These are phyloP conservation scores for Vairimorpha ceranae DNA, from an alignment of 371 early-diverging fungal species.

Conservation along the genomic window DNA sequence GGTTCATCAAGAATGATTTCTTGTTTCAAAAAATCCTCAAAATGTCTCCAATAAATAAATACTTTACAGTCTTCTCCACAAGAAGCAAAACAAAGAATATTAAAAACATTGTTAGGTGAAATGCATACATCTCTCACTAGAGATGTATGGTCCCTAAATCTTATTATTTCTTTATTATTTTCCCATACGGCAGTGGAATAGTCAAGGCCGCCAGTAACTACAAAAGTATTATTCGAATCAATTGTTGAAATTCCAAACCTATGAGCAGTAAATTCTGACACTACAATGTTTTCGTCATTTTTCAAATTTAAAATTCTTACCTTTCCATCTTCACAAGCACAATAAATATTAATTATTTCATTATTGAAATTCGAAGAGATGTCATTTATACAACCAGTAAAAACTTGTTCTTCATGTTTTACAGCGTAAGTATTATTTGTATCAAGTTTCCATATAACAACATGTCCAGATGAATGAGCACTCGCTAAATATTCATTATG, in stretches of 20 bases:
- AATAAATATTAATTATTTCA: slow-evolving; percentile 38
- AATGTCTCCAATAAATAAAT: slow-evolving; percentile 40
- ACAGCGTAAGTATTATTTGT: slow-evolving; percentile 22
- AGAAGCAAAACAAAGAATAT: slow-evolving; percentile 53
- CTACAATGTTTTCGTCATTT: slow-evolving; percentile 1
- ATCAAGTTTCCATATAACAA: slow-evolving; percentile 53
- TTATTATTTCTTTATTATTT: slow-evolving; percentile 28
- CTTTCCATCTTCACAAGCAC: slow-evolving; percentile 62
- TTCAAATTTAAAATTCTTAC: slow-evolving; percentile 45
- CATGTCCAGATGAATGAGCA: slow-evolving; percentile 46
- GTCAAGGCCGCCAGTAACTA: slow-evolving; percentile 59
- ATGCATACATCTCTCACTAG: slow-evolving; percentile 53
- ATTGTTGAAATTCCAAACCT: slow-evolving; percentile 54
- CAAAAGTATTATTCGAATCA: slow-evolving; percentile 32
- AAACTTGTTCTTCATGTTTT: slow-evolving; percentile 47
- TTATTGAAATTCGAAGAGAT: slow-evolving; percentile 1
- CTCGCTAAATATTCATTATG: slow-evolving; percentile 49
- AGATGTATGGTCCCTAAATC: slow-evolving; percentile 50
- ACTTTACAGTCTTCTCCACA: slow-evolving; percentile 59
- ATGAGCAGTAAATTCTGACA: slow-evolving; percentile 29
- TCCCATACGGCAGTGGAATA: slow-evolving; percentile 39
- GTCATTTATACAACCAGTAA: slow-evolving; percentile 56
- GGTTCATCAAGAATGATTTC: slow-evolving; percentile 48
- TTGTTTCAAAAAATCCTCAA: slow-evolving; percentile 23
- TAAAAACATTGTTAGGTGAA: slow-evolving; percentile 44